These are phyloP conservation scores for Kwoniella shivajii DNA, from an alignment of 1,284 basidiomycete species.

Conservation along the genomic window DNA sequence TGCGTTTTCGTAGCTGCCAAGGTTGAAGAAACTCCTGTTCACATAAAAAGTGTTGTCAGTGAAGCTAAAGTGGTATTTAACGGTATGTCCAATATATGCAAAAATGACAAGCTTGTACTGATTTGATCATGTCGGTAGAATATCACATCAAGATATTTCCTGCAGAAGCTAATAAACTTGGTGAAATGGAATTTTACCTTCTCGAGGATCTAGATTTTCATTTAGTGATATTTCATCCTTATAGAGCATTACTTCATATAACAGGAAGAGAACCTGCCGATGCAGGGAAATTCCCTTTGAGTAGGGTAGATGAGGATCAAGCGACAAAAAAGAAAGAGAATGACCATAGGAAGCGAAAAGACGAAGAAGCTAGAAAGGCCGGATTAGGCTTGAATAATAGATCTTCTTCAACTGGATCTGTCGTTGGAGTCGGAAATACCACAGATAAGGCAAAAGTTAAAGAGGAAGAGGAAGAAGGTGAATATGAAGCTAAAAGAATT, in stretches of 20 bases:
- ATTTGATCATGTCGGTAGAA: too few relatives aligned
- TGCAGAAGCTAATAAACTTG: conserved; percentile 83
- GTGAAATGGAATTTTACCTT: conserved; percentile 99
- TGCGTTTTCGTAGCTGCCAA: conserved; percentile 96
- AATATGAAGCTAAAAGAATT: conserved; percentile 42
- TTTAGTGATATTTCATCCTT: conserved; percentile 90
- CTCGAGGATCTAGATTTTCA: conserved; percentile 96
- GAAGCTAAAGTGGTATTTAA: conserved; percentile 79
- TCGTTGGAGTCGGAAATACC: neutral
- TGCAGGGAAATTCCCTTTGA: conserved; percentile 43
- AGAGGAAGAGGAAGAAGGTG: conserved; percentile 25
- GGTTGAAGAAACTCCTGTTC: conserved; percentile 91
- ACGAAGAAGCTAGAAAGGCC: conserved; percentile 32
- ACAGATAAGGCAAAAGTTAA: conserved; percentile 5
- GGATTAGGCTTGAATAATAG: conserved; percentile 3
- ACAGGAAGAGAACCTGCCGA: conserved; percentile 60
- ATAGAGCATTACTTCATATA: conserved; percentile 78
- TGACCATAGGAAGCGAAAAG: conserved; percentile 37
- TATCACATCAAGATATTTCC: conserved; percentile 76
- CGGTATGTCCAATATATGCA: conserved; percentile 62
- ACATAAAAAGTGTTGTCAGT: conserved; percentile 88
- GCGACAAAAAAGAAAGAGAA: conserved; percentile 35
- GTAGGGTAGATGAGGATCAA: conserved; percentile 44
- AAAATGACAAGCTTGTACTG: too few relatives aligned
- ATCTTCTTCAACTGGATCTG: neutral